Evolutionary conservation across 257 asterid genomes (phyloP), one percentile per base, ranked within the genome.

Genomic region (Solanum corneliomulleri): DNA sequence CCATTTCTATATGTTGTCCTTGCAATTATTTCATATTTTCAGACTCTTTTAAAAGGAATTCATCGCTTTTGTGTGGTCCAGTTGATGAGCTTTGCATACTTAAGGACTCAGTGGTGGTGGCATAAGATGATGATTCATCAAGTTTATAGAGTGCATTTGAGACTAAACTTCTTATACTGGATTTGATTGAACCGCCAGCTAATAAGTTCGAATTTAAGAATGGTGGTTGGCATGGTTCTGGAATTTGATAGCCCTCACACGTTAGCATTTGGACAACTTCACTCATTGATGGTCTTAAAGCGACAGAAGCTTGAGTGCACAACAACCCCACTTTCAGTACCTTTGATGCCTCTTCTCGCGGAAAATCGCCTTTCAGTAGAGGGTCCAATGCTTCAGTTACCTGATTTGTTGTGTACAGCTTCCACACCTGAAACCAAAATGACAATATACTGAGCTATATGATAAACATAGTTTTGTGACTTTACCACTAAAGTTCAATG

Each of bases 191-290:
- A 89, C 89, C 86, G 21, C 87, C 77, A 20, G 93, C 90, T 35
- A 93, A 84, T 37, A 90, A 56, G 20, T 90, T 87, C 2, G 95
- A 41, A 89, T 90, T 95, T 33, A 97, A 44, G 85, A 97, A 97
- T 16, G 99, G 98, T 0, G 99, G 98, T 78, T 95, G 98, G 56
- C 90, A 91, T 29, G 99, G 96, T 49, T 91, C 96, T 1, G 98
- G 95, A 58, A 95, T 92, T 58, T 90, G 92, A 45, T 60, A 83
- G 84, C 88, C 89, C 62, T 90, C 92, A 11, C 93, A 92, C 2
- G 92, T 90, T 7, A 97, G 95, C 98, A 97, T 93, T 60, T 60
- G 72, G 11, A 97, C 93, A 8, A 94, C 99, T 37, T 92, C 93
- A 20, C 29, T 91, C 99, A 96, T 96, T 27, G 98, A 95, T 83